Conservation (phyloP, 2,329 filamentous ascomycete genomes). For the Didymella arachidicola region DNA sequence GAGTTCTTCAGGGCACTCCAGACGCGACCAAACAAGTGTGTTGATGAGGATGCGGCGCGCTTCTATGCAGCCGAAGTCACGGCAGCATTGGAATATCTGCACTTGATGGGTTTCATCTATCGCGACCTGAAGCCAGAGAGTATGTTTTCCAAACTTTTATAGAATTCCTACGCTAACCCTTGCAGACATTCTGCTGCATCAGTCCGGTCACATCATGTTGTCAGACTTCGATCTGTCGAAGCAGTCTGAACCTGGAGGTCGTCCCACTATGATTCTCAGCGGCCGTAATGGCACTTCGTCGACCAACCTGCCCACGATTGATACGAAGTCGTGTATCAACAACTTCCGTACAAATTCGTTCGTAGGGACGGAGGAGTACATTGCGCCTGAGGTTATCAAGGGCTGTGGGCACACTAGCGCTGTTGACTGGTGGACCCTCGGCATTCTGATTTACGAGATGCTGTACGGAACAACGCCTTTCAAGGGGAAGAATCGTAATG, state of each 20-base stretch:
- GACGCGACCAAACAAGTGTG: conserved; percentile 95
- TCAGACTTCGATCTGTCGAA: conserved; percentile 99
- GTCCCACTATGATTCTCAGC: conserved; percentile 91
- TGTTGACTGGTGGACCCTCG: conserved; percentile 99
- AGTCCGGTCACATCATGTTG: conserved; percentile 99
- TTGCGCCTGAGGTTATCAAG: conserved; percentile 98
- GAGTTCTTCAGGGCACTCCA: conserved; percentile 98
- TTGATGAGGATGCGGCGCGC: conserved; percentile 92
- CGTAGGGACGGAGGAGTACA: conserved; percentile 98
- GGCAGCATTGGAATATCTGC: conserved; percentile 92
- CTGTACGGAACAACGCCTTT: conserved; percentile 97
- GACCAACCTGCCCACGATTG: conserved; percentile 90
- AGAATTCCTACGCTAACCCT: conserved; percentile 46
- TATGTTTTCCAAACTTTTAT: conserved; percentile 59
- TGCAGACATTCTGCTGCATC: conserved; percentile 91
- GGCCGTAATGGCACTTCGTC: conserved; percentile 83
- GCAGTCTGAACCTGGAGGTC: conserved; percentile 93
- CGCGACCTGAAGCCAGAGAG: conserved; percentile 96
- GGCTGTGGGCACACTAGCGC: conserved; percentile 97
- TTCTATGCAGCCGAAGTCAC: conserved; percentile 99
- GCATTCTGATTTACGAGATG: conserved; percentile 98
- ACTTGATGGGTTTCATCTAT: conserved; percentile 99
- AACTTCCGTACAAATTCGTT: conserved; percentile 99
- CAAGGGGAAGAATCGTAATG: conserved; percentile 98
- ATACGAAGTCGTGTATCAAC: conserved; percentile 97